phyloP scores from a whole-genome alignment of 305 asterid genomes.

The Fraxinus dipetala region DNA sequence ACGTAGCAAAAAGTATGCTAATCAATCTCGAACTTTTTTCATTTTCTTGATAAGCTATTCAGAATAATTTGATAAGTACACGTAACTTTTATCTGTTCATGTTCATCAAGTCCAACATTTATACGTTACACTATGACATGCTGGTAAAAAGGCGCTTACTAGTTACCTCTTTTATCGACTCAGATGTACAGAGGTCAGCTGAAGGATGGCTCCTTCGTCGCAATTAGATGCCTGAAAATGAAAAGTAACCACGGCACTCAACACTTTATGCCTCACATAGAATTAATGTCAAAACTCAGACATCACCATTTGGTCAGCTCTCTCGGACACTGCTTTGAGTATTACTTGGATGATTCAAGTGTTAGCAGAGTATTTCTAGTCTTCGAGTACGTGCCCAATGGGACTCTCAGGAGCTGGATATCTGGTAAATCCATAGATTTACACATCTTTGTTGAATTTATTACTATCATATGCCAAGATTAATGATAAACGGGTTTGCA shows the following conservation, averaged over 20 bases:
- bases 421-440: conserved; percentile 51
- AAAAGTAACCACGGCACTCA: conserved; percentile 54
- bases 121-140: neutral
- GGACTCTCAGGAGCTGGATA: conserved; percentile 82
- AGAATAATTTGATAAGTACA: neutral
- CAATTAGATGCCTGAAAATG: conserved; percentile 65
- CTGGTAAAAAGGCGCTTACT: conserved; percentile 9
- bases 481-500: neutral
- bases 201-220: conserved; percentile 61
- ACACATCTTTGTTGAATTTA: neutral
- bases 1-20: neutral
- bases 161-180: conserved; percentile 19
- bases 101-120: neutral
- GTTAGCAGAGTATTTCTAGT: conserved; percentile 76
- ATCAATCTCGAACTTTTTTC: neutral
- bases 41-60: neutral
- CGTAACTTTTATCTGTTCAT: neutral
- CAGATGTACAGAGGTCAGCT: conserved; percentile 82
- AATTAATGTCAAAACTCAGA: conserved; percentile 72
- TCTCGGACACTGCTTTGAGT: conserved; percentile 93
- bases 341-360: conserved; percentile 72
- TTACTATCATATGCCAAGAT: neutral
- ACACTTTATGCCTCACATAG: conserved; percentile 69
- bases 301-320: conserved; percentile 79
- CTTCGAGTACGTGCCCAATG: conserved; percentile 75